Base-by-base conservation (phyloP, 495 filamentous ascomycete genomes). In the Extremus antarcticus region DNA sequence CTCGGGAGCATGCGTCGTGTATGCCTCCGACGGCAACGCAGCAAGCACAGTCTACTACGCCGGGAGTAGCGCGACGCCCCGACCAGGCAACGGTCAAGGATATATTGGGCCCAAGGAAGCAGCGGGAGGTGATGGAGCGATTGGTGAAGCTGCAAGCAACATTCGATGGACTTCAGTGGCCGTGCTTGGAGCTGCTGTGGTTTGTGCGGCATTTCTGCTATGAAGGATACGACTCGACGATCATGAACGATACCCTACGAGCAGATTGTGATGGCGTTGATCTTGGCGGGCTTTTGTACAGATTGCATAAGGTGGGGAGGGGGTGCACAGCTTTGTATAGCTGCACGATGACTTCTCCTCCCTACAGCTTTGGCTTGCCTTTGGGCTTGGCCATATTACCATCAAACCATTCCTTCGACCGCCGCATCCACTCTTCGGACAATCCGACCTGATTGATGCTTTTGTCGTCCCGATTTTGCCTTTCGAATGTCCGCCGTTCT, bases 381-480 rank as follows among this genome's bases (percentile, higher is more conserved):
- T 21, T 48, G 11, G 9, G 19, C 19, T 48, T 48, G 13, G 9
- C 7, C 11, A 48, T 16, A 24, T 11, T 23, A 7, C 10, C 24
- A 10, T 48, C 20, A 25, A 48, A 48, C 20, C 46, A 48, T n/a
- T 13, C 10, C 24, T 56, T 51, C 1, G 50, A 48, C 47, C 54
- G 24, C 38, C 25, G 20, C 2, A 53, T 43, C 58, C 58, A 61
- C 45, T 48, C 50, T 16, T 57, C 49, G 24, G 35, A 47, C 41
- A 61, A 25, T 16, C 54, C 58, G 2, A 61, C 16, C 43, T 48
- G 15, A 21, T 57, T 32, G 45, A 57, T 25, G 25, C 58, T 61
- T 22, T 53, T 61, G 29, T 61, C 58, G 25, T 61, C 58, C 20
- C 54, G 13, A 39, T 61, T 19, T 43, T 49, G 15, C 22, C 17